These are phyloP conservation scores for Stemphylium vesicarium DNA, from an alignment of 2,329 filamentous ascomycete genomes.

Conservation along the genomic window DNA sequence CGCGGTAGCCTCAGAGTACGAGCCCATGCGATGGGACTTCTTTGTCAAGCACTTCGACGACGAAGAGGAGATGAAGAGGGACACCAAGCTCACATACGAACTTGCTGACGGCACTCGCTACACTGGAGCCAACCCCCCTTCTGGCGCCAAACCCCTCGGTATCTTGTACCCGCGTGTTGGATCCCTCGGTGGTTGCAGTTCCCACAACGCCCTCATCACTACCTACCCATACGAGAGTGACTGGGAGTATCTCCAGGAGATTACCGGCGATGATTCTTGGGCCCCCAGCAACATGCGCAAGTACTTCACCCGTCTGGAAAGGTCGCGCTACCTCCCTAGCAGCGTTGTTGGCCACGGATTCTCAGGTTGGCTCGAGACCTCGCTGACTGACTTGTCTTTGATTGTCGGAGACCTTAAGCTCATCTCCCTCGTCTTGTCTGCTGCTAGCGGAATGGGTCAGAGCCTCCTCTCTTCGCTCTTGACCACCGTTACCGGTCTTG, in stretches of 20 bases:
- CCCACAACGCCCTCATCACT: constrained; percentile 66
- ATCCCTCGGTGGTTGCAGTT: constrained; percentile 62
- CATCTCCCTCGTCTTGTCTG: constrained; percentile 58
- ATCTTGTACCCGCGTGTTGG: constrained; percentile 64
- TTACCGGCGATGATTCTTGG: constrained; percentile 66
- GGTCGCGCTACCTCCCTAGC: constrained; percentile 57
- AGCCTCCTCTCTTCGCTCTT: constrained; percentile 41
- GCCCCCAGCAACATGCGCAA: constrained; percentile 66
- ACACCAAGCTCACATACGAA: constrained; percentile 62
- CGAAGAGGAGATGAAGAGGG: constrained; percentile 55
- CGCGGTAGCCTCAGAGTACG: constrained; percentile 61
- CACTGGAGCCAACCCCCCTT: constrained; percentile 60
- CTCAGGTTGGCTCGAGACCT: constrained; percentile 62
- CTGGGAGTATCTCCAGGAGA: constrained; percentile 61
- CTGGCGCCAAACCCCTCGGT: constrained; percentile 58
- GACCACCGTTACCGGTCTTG: constrained; percentile 53
- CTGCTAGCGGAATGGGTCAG: constrained; percentile 58
- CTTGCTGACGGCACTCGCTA: constrained; percentile 49
- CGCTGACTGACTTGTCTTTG: constrained; percentile 57
- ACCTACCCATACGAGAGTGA: constrained; percentile 64
- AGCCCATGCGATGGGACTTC: constrained; percentile 64
- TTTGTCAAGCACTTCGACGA: constrained; percentile 66
- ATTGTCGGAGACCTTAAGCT: constrained; percentile 61
- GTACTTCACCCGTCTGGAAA: constrained; percentile 62
- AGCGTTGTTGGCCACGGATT: constrained; percentile 60